phyloP scores from a whole-genome alignment of 2,329 filamentous ascomycete species.

The Aspergillus sp. region DNA sequence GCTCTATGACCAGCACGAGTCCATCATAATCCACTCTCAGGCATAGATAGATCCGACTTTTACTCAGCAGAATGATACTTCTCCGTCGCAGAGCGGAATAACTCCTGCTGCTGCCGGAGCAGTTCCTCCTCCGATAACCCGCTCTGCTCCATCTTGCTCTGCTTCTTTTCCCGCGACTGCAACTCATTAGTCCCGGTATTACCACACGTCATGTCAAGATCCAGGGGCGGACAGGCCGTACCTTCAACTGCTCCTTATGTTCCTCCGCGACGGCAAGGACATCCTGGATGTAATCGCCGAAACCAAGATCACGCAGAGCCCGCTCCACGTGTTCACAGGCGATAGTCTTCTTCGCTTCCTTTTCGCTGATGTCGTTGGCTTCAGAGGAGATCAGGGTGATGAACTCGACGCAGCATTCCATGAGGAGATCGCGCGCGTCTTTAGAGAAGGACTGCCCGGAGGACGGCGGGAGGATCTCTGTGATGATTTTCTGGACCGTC shows the following conservation, averaged over 20 bases:
- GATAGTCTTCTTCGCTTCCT: constrained; percentile 99
- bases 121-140: constrained; percentile 90
- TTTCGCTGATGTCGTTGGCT: constrained; percentile 98
- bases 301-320: constrained; percentile 87
- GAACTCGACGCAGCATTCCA: constrained; percentile 99
- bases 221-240: constrained; percentile 42
- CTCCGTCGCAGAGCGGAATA: constrained; percentile 79
- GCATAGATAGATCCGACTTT: not conserved
- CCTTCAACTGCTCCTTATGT: constrained; percentile 92
- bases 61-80: constrained; percentile 58
- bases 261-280: constrained; percentile 84
- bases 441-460: constrained; percentile 85
- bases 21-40: constrained; percentile 9
- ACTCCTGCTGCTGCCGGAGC: constrained; percentile 81
- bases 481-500: constrained; percentile 80
- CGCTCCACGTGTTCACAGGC: constrained; percentile 97
- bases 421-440: constrained; percentile 90
- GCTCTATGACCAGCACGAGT: constrained; percentile 36
- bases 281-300: constrained; percentile 85
- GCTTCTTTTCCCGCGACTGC: constrained; percentile 92
- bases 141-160: constrained; percentile 94
- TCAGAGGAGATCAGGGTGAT: constrained; percentile 98
- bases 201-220: not conserved
- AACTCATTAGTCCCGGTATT: not conserved
- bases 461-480: constrained; percentile 80